Evolutionary conservation across 495 filamentous ascomycete genomes (phyloP), one percentile per base, ranked within the genome.

Genomic region (Aspergillus haitiensis): DNA sequence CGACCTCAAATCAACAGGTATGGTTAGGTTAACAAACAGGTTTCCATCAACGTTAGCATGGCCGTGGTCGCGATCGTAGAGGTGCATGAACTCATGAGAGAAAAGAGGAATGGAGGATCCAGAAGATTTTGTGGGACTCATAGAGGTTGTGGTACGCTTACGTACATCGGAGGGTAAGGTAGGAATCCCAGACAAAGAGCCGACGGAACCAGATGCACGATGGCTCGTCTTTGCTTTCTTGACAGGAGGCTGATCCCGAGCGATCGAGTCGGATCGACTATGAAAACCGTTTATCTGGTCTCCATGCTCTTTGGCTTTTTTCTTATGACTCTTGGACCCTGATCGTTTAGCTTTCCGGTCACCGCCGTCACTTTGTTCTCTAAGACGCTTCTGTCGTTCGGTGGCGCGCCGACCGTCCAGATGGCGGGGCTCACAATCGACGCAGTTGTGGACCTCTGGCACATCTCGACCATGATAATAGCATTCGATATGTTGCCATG

Each of bases 401-500:
- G 78, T 78, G 37, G 94, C 94, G 64, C 81, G 78, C 63, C 87
- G 82, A 42, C 75, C 73, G 71, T 97, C 89, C 64, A 97, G 66
- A 45, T 67, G 66, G 62, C 91, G 81, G 15, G 93, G 91, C 58
- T 86, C 79, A 75, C 94, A 99, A 60, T 94, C 92, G 54, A 82
- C 82, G 75, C 94, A 99, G 64, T 86, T 87, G 74, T 99, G 96
- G 64, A 86, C 82, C 18, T 89, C 82, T 40, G 91, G 93, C 46
- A 95, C 87, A 37, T 84, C 81, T 51, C 81, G 82, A 52, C 84
- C 78, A 51, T 89, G 86, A 70, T 97, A 95, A 75, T 96, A 97
- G 76, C 94, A 99, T 65, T 90, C 84, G 62, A 95, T 93, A 74
- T 99, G 94, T 74, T 99, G 94, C 94, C 94, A 99, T 45, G 91